phyloP scores from a whole-genome alignment of 148 eudicot genomes.

The Salicornia ramosissima region DNA sequence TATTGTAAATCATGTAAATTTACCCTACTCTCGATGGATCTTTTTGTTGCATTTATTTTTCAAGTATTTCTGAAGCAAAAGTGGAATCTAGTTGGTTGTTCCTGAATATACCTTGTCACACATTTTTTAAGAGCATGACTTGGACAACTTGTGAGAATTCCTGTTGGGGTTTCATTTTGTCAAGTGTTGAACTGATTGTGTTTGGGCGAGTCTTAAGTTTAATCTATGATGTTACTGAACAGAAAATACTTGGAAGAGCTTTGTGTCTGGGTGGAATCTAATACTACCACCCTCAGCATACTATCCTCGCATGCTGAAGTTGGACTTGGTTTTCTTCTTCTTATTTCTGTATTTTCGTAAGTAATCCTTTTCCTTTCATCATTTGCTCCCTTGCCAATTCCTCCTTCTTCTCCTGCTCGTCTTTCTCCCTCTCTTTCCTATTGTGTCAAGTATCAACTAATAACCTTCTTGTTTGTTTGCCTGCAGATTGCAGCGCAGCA shows the following conservation, averaged over 20 bases:
- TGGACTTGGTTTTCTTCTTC: constrained; percentile 86
- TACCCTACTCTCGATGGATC: not conserved
- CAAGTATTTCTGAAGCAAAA: not conserved
- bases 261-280: constrained; percentile 97
- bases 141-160: not conserved
- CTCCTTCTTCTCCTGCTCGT: no score
- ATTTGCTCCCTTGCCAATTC: constrained; percentile 3
- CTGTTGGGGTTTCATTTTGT: not conserved
- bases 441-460: not conserved
- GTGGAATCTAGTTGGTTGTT: not conserved
- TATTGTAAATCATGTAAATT: not conserved
- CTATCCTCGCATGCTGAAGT: constrained; percentile 91
- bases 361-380: constrained; percentile 23
- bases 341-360: constrained; percentile 81
- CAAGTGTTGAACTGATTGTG: not conserved
- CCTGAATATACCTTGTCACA: not conserved
- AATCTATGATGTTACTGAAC: constrained; percentile 22
- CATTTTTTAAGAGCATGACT: not conserved
- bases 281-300: constrained; percentile 76
- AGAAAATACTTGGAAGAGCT: constrained; percentile 94
- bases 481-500: constrained; percentile 96
- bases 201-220: not conserved
- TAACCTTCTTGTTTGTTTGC: constrained; percentile 4
- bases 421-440: not conserved
- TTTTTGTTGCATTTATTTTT: not conserved